A percentile compares a stretch with the other conserved stretches of the same genome.
Evolutionary conservation across 148 eudicot genomes (phyloP).

Genomic region (Camellia lanceoleosa): DNA sequence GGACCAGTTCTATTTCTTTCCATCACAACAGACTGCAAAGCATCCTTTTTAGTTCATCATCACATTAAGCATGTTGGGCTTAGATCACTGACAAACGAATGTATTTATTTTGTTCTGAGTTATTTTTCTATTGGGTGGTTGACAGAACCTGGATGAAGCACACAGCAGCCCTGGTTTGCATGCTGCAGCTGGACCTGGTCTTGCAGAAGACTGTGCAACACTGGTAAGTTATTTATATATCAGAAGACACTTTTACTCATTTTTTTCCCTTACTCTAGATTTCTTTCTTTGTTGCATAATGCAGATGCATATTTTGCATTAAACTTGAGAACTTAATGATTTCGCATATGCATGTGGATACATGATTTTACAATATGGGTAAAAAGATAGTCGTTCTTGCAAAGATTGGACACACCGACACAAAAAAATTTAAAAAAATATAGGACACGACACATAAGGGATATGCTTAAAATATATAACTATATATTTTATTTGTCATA

Average conservation of each 20-base stretch:
- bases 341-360: background rate
- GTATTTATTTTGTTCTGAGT: background rate
- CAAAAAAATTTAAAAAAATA: no score
- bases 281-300: background rate
- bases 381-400: background rate
- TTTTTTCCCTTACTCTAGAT: background rate
- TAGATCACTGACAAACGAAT: background rate
- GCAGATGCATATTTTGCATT: background rate
- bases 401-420: background rate
- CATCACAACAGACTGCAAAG: no score
- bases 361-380: background rate
- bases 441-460: no score
- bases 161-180: conserved; percentile 98
- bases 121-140: conserved; percentile 16
- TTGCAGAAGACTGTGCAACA: conserved; percentile 93
- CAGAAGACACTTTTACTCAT: background rate
- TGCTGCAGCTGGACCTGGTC: conserved; percentile 97
- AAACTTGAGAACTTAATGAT: background rate
- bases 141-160: conserved; percentile 90
- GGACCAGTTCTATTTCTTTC: no score
- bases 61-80: no score
- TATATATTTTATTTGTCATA: no score
- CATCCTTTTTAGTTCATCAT: no score
- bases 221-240: conserved; percentile 45
- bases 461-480: no score